Base-by-base conservation (phyloP, 1,284 basidiomycete species). In the Chiua sp. region DNA sequence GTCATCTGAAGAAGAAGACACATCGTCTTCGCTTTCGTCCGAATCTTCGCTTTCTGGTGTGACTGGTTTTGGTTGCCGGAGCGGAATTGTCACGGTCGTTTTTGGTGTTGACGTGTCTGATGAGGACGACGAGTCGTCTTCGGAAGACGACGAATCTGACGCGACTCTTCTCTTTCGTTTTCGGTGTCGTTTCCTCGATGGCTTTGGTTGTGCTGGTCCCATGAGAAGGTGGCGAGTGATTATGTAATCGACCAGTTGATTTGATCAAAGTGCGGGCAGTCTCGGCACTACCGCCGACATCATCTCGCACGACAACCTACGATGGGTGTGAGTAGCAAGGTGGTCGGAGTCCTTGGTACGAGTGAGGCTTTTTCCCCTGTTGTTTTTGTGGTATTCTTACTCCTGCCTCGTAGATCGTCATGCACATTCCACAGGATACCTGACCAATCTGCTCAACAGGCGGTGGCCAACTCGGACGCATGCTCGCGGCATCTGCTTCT, bases 381-480 rank as follows among this genome's bases (percentile, higher is more conserved):
- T 3, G 2, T 55, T 13, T 4, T 13, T 7, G 12, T 13, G 22
- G 46, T 51, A 13, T 52, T 20, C 61, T 69, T 23, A 70, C 46
- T 37, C 12, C 35, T 23, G 18, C 28, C n/a, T 44, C 18, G 4
- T 23, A 71, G 70, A 69, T 57, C 26, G n/a, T 55, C 44, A n/a
- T 10, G 8, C 48, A 47, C 47, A 52, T 58, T n/a, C 47, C 39
- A 13, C 12, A 35, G 37, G 28, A 2, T 37, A 52, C 55, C 67
- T 72, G 13, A 71, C 47, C 35, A 51, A 10, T 42, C 48, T 56
- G 20, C 23, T 26, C 35, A n/a, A 70, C 60, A 95, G 97, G 97
- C 67, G 98, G 97, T 53, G 97, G 97, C 68, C 97, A 99, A 78
- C 87, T 99, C 20, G 98, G 98, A 51, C 94, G 98, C 47, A 98